Base-by-base conservation (phyloP, 257 asterid species). In the Scutellaria galericulata region DNA sequence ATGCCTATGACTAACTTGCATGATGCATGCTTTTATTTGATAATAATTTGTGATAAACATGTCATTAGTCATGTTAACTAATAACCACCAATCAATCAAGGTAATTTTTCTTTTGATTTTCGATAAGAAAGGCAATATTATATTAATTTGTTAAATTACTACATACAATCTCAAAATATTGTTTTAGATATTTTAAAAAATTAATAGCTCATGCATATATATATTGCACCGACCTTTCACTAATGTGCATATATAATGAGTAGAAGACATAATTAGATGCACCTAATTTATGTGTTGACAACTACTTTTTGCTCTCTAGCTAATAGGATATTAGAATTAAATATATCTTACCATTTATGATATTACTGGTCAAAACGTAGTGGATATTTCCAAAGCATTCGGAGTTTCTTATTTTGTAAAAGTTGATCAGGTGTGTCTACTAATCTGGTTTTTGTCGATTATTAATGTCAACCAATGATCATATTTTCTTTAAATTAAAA, bases 351-450 rank as follows among this genome's bases (percentile, higher is more conserved):
- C 7, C 7, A 22, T 55, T 55, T 7, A 55, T 24, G 6, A 7
- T 55, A 55, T 3, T 22, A 18, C 9, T 56, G 27, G 27, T 24
- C 15, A 56, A 56, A 55, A 55, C 42, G 42, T n/a, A 56, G 15
- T 9, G 62, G 24, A 5, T 51, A 24, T 55, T 55, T 39, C 37
- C 64, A 31, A 31, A 8, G 45, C 24, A 31, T 35, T 31, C 24
- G 64, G 64, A 58, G 64, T 58, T 58, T 12, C 46, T 58, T 3
- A 58, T 58, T 31, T 58, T 58, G 45, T 58, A 4, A 35, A 58
- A 31, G 64, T 58, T 31, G 45, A 31, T 58, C 10, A 58, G 64
- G 45, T 31, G 15, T 18, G 64, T 58, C 64, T 31, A 58, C 64
- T 13, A 58, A 15, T 35, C 22, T 58, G 7, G 42, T 24, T 10